Conservation (phyloP, 2,329 filamentous ascomycete genomes). For the Diaporthe eres region DNA sequence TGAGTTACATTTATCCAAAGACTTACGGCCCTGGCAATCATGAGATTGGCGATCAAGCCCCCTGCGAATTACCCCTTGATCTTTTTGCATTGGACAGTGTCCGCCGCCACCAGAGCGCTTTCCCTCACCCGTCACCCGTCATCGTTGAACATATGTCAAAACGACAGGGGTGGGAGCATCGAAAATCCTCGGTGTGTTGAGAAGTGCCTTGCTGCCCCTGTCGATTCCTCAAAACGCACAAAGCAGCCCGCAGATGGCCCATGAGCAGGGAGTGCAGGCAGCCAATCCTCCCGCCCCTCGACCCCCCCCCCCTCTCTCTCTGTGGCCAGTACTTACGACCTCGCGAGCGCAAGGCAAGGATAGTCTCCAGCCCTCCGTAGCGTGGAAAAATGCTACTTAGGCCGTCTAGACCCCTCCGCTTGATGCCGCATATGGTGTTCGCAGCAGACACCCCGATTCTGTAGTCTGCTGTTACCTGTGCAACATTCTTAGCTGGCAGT, state of each 20-base stretch:
- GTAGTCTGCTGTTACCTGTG: slow-evolving; percentile 57
- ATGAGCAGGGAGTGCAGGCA: slow-evolving; percentile 34
- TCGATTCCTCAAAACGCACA: slow-evolving; percentile 17
- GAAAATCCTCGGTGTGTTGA: slow-evolving; percentile 26
- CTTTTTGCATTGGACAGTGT: slow-evolving; percentile 16
- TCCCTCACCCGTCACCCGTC: slow-evolving; percentile 13
- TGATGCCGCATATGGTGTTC: slow-evolving; percentile 48
- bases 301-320: slow-evolving; percentile 17
- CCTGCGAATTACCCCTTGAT: neutral
- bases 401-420: slow-evolving; percentile 38
- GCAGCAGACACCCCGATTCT: slow-evolving; percentile 56
- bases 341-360: slow-evolving; percentile 38
- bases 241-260: slow-evolving; percentile 28
- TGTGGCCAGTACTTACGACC: slow-evolving; percentile 18
- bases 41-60: neutral
- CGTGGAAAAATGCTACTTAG: slow-evolving; percentile 40
- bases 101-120: slow-evolving; percentile 41
- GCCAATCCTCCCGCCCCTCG: slow-evolving; percentile 27
- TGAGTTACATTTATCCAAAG: slow-evolving; percentile 55
- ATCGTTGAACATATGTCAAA: slow-evolving; percentile 28
- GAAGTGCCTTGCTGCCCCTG: slow-evolving; percentile 26
- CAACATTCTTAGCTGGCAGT: slow-evolving; percentile 61
- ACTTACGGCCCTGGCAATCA: neutral
- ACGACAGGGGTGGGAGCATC: slow-evolving; percentile 31
- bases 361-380: slow-evolving; percentile 40